phyloP scores from a whole-genome alignment of 176 grass and related monocot genomes.

The Triticum monococcum region DNA sequence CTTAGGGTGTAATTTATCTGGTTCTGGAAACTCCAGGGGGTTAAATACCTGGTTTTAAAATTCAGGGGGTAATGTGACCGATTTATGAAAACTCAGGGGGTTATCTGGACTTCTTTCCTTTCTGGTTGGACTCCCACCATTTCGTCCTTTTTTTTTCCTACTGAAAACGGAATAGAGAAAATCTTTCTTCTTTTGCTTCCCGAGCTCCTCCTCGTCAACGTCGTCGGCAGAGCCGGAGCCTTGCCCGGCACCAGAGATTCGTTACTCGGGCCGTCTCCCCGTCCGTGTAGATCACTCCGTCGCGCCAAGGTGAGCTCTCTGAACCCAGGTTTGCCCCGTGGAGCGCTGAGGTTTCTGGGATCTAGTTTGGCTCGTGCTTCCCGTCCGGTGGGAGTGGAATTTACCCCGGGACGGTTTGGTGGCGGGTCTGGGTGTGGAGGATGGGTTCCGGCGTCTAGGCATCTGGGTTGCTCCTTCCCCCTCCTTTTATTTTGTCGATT shows the following conservation, averaged over 20 bases:
- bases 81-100: too few relatives aligned
- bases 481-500: background rate
- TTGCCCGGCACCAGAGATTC: background rate
- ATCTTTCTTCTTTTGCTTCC: background rate
- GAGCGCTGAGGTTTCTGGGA: background rate
- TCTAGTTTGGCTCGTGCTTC: background rate
- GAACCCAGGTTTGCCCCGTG: background rate
- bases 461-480: background rate
- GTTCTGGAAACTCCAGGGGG: too few relatives aligned
- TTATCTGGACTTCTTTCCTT: too few relatives aligned
- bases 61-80: too few relatives aligned
- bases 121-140: background rate
- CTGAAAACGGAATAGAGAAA: background rate
- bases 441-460: background rate
- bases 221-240: background rate
- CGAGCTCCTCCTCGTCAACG: background rate
- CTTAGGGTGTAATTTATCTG: too few relatives aligned
- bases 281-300: background rate
- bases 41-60: too few relatives aligned
- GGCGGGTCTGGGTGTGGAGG: background rate
- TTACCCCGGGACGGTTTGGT: background rate
- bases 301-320: background rate
- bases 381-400: background rate
- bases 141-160: background rate
- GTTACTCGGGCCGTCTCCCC: background rate